phyloP scores from a whole-genome alignment of 805 yeast species.

The Kazachstania martiniae region DNA sequence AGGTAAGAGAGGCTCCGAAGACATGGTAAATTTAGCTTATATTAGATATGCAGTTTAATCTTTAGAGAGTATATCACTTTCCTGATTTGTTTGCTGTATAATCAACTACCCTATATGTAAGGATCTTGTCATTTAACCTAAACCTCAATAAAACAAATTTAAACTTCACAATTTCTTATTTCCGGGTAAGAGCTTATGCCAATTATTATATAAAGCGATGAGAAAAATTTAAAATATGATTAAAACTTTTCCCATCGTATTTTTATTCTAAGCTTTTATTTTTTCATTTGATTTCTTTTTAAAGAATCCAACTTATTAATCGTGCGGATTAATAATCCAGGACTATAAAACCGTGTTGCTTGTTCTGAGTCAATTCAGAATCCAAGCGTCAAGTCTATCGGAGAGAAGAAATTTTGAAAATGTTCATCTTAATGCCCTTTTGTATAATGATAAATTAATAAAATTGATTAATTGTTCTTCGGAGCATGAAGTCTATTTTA shows the following conservation, averaged over 20 bases:
- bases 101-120: too few species aligned
- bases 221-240: too few species aligned
- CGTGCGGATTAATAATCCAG: constrained; percentile 64
- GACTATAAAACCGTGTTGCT: constrained; percentile 69
- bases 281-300: constrained; percentile 1
- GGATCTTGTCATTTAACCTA: too few species aligned
- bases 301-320: constrained; percentile 17
- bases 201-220: too few species aligned
- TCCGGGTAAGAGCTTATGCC: neutral
- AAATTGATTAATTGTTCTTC: neutral
- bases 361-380: constrained; percentile 30
- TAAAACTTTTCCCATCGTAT: too few species aligned
- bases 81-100: too few species aligned
- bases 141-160: too few species aligned
- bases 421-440: constrained; percentile 65
- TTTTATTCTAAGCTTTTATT: neutral
- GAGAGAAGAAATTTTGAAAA: constrained; percentile 43
- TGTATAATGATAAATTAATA: constrained; percentile 15
- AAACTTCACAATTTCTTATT: too few species aligned
- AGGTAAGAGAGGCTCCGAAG: constrained; percentile 14
- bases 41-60: too few species aligned
- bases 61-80: too few species aligned
- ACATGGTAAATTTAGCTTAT: constrained; percentile 7
- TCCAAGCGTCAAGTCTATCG: constrained; percentile 57
- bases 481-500: neutral